phyloP scores from a whole-genome alignment of 2,329 filamentous ascomycete species.

The Laburnicola sp. region DNA sequence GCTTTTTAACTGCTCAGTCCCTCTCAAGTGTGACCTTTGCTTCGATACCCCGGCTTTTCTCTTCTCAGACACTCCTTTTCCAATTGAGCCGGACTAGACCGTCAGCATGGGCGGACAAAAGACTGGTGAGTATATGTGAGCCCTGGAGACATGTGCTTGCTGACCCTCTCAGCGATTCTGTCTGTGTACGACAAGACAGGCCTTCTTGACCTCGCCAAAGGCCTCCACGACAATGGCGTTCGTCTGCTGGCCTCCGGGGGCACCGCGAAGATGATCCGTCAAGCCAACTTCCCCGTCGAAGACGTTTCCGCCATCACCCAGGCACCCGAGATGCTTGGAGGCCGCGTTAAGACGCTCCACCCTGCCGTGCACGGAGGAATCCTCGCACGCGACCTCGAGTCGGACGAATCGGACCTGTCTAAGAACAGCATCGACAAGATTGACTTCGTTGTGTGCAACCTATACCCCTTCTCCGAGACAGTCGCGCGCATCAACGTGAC shows the following conservation, averaged over 20 bases:
- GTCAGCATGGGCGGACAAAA: slow-evolving; percentile 43
- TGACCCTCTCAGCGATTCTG: slow-evolving; percentile 68
- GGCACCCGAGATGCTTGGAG: slow-evolving; percentile 94
- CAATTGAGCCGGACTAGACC: slow-evolving; percentile 19
- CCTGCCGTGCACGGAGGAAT: slow-evolving; percentile 85
- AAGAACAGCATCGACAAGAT: slow-evolving; percentile 48
- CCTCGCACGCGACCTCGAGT: slow-evolving; percentile 88
- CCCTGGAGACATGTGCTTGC: neutral
- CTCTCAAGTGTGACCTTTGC: slow-evolving; percentile 1
- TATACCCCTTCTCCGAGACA: slow-evolving; percentile 99
- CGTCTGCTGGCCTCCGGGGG: slow-evolving; percentile 87
- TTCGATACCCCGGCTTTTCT: slow-evolving; percentile 25
- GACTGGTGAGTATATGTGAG: slow-evolving; percentile 32
- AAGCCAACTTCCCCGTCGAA: slow-evolving; percentile 94
- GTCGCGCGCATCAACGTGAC: slow-evolving; percentile 97
- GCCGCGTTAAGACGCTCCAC: slow-evolving; percentile 92
- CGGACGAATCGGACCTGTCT: slow-evolving; percentile 92
- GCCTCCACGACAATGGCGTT: slow-evolving; percentile 43
- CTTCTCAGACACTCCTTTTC: slow-evolving; percentile 10
- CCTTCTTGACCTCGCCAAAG: slow-evolving; percentile 45
- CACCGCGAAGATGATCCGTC: slow-evolving; percentile 93
- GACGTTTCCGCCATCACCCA: slow-evolving; percentile 95
- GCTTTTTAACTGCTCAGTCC: slow-evolving; percentile 15
- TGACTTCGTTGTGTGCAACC: slow-evolving; percentile 74
- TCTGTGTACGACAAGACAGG: slow-evolving; percentile 99